phyloP scores from a whole-genome alignment of 192 early-diverging fungal species.

The Backusella westeae region DNA sequence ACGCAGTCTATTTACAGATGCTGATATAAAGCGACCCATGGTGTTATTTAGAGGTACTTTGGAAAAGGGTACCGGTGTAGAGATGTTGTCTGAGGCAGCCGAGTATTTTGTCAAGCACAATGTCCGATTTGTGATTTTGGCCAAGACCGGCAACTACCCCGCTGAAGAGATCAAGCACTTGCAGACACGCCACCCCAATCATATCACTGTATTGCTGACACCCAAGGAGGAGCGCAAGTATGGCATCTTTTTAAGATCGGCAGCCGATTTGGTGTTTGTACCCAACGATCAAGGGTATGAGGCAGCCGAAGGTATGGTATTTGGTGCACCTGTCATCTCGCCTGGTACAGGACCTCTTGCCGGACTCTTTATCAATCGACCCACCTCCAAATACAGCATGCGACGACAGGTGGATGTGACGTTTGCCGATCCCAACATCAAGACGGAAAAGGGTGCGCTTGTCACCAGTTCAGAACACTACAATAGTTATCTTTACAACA shows the following conservation, averaged over 20 bases:
- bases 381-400: background rate
- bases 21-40: slow-evolving; percentile 43
- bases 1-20: slow-evolving; percentile 36
- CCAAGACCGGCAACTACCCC: background rate
- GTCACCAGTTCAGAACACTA: slow-evolving; percentile 32
- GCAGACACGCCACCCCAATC: slow-evolving; percentile 6
- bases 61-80: slow-evolving; percentile 47
- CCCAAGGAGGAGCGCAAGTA: slow-evolving; percentile 44
- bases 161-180: background rate
- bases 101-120: slow-evolving; percentile 34
- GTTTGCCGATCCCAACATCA: slow-evolving; percentile 2
- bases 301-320: slow-evolving; percentile 1
- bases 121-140: slow-evolving; percentile 37
- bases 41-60: slow-evolving; percentile 51
- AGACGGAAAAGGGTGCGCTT: slow-evolving; percentile 9
- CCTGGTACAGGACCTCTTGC: slow-evolving; percentile 37
- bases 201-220: slow-evolving; percentile 34
- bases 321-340: slow-evolving; percentile 8
- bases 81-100: background rate
- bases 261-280: slow-evolving; percentile 35
- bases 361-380: slow-evolving; percentile 47
- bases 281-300: background rate
- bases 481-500: slow-evolving; percentile 45
- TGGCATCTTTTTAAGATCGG: slow-evolving; percentile 47
- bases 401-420: background rate